A percentile compares a stretch with the other conserved stretches of the same genome.
These are phyloP conservation scores for Craspedostauros australis DNA, from an alignment of 108 stramenopile genomes.

Conservation along the genomic window DNA sequence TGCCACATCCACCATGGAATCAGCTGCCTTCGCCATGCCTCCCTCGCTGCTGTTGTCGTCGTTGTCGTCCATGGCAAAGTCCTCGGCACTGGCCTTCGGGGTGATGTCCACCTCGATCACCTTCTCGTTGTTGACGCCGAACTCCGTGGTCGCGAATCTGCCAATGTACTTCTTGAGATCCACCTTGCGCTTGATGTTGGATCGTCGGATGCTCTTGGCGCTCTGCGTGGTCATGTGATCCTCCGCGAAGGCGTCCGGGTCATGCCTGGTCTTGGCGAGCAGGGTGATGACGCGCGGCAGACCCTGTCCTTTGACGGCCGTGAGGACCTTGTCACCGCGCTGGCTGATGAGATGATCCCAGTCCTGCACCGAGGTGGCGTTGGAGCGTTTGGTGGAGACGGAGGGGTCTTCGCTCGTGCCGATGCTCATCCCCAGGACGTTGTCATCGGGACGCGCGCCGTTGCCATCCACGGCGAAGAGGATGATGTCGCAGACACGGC, in stretches of 20 bases:
- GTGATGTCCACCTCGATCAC: slow-evolving; percentile 61
- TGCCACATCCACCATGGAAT: slow-evolving; percentile 11
- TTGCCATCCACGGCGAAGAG: slow-evolving; percentile 82
- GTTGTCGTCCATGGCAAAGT: slow-evolving; percentile 19
- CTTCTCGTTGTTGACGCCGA: slow-evolving; percentile 60
- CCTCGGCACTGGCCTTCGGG: background rate
- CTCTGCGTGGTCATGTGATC: slow-evolving; percentile 52
- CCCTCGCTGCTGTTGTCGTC: slow-evolving; percentile 1
- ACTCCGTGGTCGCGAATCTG: slow-evolving; percentile 70
- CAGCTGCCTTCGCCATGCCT: slow-evolving; percentile 8
- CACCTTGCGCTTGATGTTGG: slow-evolving; percentile 64
- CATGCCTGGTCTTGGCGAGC: slow-evolving; percentile 48
- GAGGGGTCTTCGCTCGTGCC: slow-evolving; percentile 35
- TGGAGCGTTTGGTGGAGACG: slow-evolving; percentile 37
- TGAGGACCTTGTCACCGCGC: slow-evolving; percentile 78
- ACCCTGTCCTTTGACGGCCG: slow-evolving; percentile 94
- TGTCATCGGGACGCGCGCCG: slow-evolving; percentile 21
- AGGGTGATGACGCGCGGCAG: slow-evolving; percentile 85
- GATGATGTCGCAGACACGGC: slow-evolving; percentile 82
- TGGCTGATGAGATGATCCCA: slow-evolving; percentile 71
- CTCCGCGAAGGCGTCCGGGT: slow-evolving; percentile 29
- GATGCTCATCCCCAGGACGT: slow-evolving; percentile 35
- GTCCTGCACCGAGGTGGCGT: slow-evolving; percentile 29
- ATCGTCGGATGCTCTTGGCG: slow-evolving; percentile 53
- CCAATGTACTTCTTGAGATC: slow-evolving; percentile 68